Conservation (phyloP, 108 stramenopile genomes). For the Fragilaria crotonensis region DNA sequence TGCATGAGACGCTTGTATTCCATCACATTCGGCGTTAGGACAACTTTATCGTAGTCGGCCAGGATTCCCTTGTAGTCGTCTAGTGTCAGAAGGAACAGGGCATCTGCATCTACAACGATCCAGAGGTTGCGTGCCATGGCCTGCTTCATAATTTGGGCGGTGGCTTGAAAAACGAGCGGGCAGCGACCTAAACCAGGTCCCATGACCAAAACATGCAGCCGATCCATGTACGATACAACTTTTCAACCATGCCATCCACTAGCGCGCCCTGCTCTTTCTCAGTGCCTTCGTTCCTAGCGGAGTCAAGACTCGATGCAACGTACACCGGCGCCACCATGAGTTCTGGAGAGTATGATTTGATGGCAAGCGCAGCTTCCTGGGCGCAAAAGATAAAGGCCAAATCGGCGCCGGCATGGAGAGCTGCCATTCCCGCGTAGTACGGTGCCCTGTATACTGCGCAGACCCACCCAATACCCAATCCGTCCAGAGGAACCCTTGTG, state of each 20-base stretch:
- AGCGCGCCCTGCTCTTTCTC: constrained; percentile 1
- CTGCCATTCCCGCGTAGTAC: constrained; percentile 90
- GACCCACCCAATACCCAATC: constrained; percentile 94
- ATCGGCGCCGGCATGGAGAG: constrained; percentile 89
- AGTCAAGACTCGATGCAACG: constrained; percentile 48
- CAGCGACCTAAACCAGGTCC: constrained; percentile 94
- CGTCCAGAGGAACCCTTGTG: constrained; percentile 94
- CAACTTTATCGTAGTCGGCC: constrained; percentile 22
- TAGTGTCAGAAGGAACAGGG: constrained; percentile 74
- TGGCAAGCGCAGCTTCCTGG: constrained; percentile 81
- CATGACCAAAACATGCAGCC: constrained; percentile 78
- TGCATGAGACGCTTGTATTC: constrained; percentile 73
- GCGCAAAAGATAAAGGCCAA: constrained; percentile 91
- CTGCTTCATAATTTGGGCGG: constrained; percentile 40
- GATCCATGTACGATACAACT: constrained; percentile 37
- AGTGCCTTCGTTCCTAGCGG: background rate
- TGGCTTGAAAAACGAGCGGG: constrained; percentile 52
- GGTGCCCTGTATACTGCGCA: constrained; percentile 96
- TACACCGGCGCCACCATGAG: constrained; percentile 89
- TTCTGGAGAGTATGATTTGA: constrained; percentile 91
- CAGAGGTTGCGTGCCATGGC: constrained; percentile 49
- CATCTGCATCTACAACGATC: constrained; percentile 94
- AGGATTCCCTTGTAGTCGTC: constrained; percentile 35
- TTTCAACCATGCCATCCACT: constrained; percentile 38
- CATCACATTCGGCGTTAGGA: constrained; percentile 93